A percentile compares a stretch with the other conserved stretches of the same genome.
Evolutionary conservation across 306 rosid species (phyloP).

Genomic region (Abrus precatorius): DNA sequence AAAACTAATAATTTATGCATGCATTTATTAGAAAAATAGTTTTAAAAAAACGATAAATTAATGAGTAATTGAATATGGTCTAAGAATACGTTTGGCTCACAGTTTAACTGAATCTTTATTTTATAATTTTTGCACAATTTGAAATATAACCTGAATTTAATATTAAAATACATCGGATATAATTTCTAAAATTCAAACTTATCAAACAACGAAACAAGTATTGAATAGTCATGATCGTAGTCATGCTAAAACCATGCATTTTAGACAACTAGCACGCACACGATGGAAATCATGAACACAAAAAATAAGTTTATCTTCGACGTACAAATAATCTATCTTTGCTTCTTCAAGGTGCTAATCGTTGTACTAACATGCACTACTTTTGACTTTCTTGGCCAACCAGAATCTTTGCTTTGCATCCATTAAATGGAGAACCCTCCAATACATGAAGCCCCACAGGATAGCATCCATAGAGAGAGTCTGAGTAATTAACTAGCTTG

Average conservation of each 20-base stretch:
- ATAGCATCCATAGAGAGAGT: not conserved
- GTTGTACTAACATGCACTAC: conserved; percentile 40
- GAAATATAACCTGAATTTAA: too few species aligned
- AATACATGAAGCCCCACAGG: conserved; percentile 23
- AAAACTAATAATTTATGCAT: too few species aligned
- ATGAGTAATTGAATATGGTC: too few species aligned
- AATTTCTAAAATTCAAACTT: not conserved
- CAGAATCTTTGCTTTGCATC: conserved; percentile 52
- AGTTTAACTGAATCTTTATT: too few species aligned
- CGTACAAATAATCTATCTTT: conserved; percentile 49
- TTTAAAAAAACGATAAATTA: not conserved
- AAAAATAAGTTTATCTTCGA: conserved; percentile 41
- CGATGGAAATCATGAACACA: not conserved
- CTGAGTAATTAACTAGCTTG: not conserved
- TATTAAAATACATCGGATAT: not conserved
- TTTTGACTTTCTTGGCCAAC: conserved; percentile 54
- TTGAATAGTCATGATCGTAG: not conserved
- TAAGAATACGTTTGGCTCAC: too few species aligned
- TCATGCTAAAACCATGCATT: conserved; percentile 20
- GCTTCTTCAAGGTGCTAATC: conserved; percentile 40
- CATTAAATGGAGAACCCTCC: conserved; percentile 43
- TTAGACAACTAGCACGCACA: not conserved
- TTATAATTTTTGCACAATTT: too few species aligned
- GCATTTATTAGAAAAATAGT: not conserved
- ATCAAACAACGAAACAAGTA: not conserved